Base-by-base conservation (phyloP, 1,284 basidiomycete species). In the Leccinum pachyderme region DNA sequence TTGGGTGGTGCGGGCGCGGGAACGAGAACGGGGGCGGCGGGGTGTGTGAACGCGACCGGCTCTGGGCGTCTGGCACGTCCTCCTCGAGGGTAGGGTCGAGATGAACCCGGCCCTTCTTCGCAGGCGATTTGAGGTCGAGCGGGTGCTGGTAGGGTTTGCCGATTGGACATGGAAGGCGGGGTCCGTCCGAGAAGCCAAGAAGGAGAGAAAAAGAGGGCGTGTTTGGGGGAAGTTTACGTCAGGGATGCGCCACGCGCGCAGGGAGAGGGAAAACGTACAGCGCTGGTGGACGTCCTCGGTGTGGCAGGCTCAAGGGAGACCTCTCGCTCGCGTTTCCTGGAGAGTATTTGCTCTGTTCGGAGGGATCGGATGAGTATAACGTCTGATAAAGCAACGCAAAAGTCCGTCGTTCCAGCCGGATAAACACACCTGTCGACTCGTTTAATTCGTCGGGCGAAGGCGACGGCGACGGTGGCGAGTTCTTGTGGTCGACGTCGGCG, bases 61-160 rank as follows among this genome's bases (percentile, higher is more conserved):
- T 59, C 51, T 64, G 63, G 53, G 52, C 65, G 67, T 56, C 72
- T 62, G 33, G 70, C 47, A 37, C 44, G 72, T 86, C 84, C 68
- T 89, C 85, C 57, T 84, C 80, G 32, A 76, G 73, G 6, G 86
- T 83, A 31, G 81, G 66, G 58, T 81, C 84, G 47, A 89, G 75
- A 25, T 79, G 73, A 8, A 80, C 75, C 49, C 84, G 77, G 63
- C 89, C 89, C 77, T 88, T 90, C 79, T 90, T 90, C 31, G 82
- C 79, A 3, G 84, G 84, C 12, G 81, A 71, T 65, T 77, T 78
- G 54, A 75, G 75, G 64, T 79, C 79, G 58, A 73, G 69, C 54
- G 63, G 78, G 61, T 84, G 80, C 82, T 86, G 47, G n/a, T n/a
- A n/a, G n/a, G n/a, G n/a, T n/a, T n/a, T n/a, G n/a, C n/a, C n/a